Evolutionary conservation across 2,329 filamentous ascomycete genomes (phyloP), one percentile per base, ranked within the genome.

Genomic region (Xylariomycetidae sp.): DNA sequence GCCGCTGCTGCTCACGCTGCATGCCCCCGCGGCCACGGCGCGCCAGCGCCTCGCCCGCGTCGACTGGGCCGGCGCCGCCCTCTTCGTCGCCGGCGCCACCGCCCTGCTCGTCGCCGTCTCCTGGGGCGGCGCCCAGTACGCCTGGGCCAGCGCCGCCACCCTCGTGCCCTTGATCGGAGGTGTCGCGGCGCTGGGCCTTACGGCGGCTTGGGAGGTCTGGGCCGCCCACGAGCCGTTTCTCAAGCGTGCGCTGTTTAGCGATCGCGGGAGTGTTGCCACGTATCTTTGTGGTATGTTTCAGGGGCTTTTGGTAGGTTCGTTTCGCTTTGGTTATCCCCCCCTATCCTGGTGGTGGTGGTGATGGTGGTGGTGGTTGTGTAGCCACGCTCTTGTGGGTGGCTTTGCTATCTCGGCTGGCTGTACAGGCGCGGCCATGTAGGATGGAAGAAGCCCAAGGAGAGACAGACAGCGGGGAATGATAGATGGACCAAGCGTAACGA

Each of bases 51-150:
- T 65, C 7, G 38, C 35, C 13, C 53, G 62, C 1, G 58, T 70
- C 15, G 70, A 76, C 43, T 67, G 59, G 47, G 23, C 64, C 3
- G 70, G 70, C 3, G 63, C 60, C 1, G 43, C 57, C n/a, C 35
- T 70, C 10, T 64, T 74, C 43, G 64, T 65, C 2, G 54, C 49
- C 2, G 61, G 63, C 2, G 52, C 62, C 5, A 60, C 65, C 7
- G 54, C 62, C 4, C 58, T 72, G 12, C 61, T 74, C 6, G 50
- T 71, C 3, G 59, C 66, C 0, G 56, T 73, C n/a, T 65, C 61
- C 4, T 68, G 61, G 52, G 70, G 61, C 2, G 70, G 69, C 3
- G 40, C 42, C 26, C 27, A 45, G 43, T 39, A 24, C 12, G 40
- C 33, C 18, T 46, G 43, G 43, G 29, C 32, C 19, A 39, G 32